A percentile compares a stretch with the other conserved stretches of the same genome.
These are phyloP conservation scores for Raphanus sativus DNA, from an alignment of 345 rosid species.

Conservation along the genomic window DNA sequence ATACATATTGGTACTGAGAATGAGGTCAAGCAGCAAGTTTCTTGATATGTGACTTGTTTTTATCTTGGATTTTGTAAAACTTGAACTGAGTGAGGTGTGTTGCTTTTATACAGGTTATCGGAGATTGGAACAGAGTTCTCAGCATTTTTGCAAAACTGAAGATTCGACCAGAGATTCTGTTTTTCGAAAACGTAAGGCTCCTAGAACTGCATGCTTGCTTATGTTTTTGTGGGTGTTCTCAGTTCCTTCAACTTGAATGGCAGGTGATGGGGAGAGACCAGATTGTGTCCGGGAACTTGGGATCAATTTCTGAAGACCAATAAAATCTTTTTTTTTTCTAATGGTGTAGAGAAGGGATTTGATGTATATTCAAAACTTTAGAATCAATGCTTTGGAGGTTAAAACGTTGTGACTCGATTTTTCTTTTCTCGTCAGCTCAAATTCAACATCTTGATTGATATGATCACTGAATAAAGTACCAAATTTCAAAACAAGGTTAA, in stretches of 20 bases:
- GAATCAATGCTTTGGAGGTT: not conserved
- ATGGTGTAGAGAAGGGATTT: not conserved
- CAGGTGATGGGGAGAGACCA: not conserved
- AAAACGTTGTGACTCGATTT: not conserved
- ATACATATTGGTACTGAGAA: not conserved
- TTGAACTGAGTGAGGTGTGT: not conserved
- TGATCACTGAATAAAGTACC: not conserved
- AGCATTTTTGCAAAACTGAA: not conserved
- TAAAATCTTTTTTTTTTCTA: not conserved
- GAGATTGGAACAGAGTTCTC: conserved; percentile 9
- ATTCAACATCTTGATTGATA: not conserved
- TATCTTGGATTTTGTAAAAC: not conserved
- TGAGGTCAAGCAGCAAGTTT: not conserved
- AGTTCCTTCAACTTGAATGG: not conserved
- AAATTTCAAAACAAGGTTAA: not conserved
- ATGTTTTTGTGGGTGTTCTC: not conserved
- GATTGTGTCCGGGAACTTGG: not conserved
- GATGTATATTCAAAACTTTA: not conserved
- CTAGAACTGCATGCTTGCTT: not conserved
- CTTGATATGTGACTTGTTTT: not conserved
- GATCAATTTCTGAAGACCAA: not conserved
- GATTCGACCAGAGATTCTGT: conserved; percentile 17
- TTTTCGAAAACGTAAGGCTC: conserved; percentile 27
- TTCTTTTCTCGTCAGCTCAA: not conserved
- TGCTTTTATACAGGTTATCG: conserved; percentile 10